A percentile compares a stretch with the other conserved stretches of the same genome.
Conservation (phyloP, 148 eudicot genomes). For the Nepenthes gracilis region DNA sequence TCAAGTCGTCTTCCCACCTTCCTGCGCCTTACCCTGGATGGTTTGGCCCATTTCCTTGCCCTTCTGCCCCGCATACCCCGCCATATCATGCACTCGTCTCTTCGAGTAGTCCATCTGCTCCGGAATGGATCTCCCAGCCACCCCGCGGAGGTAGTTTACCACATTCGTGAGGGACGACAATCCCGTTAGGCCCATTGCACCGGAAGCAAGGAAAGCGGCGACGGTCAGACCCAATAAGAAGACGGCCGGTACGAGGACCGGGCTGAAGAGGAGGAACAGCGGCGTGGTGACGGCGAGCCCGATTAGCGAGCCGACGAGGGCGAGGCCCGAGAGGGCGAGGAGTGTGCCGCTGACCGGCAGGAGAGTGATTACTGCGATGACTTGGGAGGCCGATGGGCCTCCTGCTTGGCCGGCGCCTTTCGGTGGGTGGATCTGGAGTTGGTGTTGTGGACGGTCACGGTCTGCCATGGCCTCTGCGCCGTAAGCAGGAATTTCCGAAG, state of each 20-base stretch:
- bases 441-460: not conserved
- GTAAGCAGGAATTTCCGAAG: not conserved
- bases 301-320: constrained; percentile 28
- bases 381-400: constrained; percentile 40
- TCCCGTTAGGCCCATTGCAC: constrained; percentile 69
- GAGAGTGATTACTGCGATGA: constrained; percentile 49
- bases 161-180: constrained; percentile 43
- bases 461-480: not conserved
- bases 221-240: constrained; percentile 27
- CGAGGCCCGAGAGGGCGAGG: constrained; percentile 38
- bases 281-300: constrained; percentile 48
- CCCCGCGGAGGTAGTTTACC: constrained; percentile 20
- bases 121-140: constrained; percentile 17
- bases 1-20: not conserved
- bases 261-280: constrained; percentile 61
- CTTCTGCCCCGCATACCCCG: constrained; percentile 54
- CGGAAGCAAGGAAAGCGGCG: constrained; percentile 40
- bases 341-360: constrained; percentile 46
- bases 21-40: constrained; percentile 46
- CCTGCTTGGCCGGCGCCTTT: not conserved
- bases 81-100: constrained; percentile 45
- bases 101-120: constrained; percentile 55
- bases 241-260: constrained; percentile 59
- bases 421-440: not conserved
- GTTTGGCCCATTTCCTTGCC: constrained; percentile 71